Conservation (phyloP, 192 early-diverging fungal genomes). For the Mortierella claussenii region DNA sequence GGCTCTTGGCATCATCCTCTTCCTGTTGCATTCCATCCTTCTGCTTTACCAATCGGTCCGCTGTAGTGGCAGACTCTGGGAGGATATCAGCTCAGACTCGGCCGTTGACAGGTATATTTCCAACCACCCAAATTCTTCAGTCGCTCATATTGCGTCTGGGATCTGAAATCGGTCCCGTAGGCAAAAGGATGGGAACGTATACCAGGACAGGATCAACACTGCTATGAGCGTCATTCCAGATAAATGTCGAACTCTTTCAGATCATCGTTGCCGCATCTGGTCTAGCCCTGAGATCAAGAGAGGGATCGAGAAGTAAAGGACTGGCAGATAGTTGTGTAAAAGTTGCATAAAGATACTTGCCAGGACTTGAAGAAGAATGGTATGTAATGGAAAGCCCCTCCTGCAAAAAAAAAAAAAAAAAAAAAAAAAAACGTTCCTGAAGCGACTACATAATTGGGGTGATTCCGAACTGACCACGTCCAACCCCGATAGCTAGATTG, state of each 20-base stretch:
- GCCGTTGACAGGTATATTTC: slow-evolving; percentile 79
- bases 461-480: slow-evolving; percentile 46
- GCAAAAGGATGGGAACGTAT: slow-evolving; percentile 78
- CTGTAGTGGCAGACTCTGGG: slow-evolving; percentile 2
- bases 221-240: slow-evolving; percentile 63
- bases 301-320: slow-evolving; percentile 88
- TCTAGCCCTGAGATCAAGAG: slow-evolving; percentile 78
- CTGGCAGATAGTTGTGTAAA: slow-evolving; percentile 93
- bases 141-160: slow-evolving; percentile 69
- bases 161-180: slow-evolving; percentile 83
- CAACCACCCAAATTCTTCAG: slow-evolving; percentile 84
- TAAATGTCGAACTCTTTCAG: slow-evolving; percentile 56
- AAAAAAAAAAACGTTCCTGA: slow-evolving; percentile 76
- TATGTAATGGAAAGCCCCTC: slow-evolving; percentile 89
- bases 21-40: slow-evolving; percentile 2
- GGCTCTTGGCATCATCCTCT: slow-evolving; percentile 16
- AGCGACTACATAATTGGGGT: slow-evolving; percentile 63
- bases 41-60: background rate
- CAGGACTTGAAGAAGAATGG: slow-evolving; percentile 94
- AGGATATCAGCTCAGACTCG: slow-evolving; percentile 15
- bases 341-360: no score
- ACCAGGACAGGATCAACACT: slow-evolving; percentile 71
- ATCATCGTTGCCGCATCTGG: slow-evolving; percentile 60
- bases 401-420: no score
- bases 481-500: slow-evolving; percentile 53